phyloP scores from a whole-genome alignment of 2,329 filamentous ascomycete species.

The Ascochyta viciae-villosae region DNA sequence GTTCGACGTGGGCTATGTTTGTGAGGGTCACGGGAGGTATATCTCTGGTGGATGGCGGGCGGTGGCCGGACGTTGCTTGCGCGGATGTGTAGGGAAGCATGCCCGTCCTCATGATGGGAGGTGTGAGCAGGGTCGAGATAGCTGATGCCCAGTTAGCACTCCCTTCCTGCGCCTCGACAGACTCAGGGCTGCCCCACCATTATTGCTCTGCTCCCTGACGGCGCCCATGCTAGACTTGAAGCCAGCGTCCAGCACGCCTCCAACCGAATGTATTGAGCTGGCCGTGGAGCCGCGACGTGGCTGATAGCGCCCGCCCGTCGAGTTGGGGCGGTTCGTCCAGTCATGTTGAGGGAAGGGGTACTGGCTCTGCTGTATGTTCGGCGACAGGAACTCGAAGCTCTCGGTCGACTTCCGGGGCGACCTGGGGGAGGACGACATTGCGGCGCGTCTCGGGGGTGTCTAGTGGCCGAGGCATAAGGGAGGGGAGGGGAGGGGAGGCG shows the following conservation, averaged over 20 bases:
- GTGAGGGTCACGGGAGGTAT: conserved; percentile 93
- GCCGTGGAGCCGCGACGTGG: conserved; percentile 80
- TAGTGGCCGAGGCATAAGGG: conserved; percentile 46
- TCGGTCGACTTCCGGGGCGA: conserved; percentile 57
- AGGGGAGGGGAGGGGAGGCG: neutral
- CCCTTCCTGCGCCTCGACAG: neutral
- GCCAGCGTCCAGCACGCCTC: conserved; percentile 80
- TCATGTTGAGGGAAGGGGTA: conserved; percentile 68
- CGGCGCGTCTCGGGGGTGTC: conserved; percentile 37
- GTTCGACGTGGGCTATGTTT: conserved; percentile 82
- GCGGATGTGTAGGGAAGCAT: conserved; percentile 79
- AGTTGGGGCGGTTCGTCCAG: conserved; percentile 54
- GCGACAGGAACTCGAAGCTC: conserved; percentile 56
- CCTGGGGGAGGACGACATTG: conserved; percentile 49
- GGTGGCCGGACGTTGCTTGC: conserved; percentile 74
- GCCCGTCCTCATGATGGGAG: conserved; percentile 87
- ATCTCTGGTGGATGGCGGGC: conserved; percentile 82
- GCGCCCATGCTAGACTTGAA: conserved; percentile 64
- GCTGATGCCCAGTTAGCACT: conserved; percentile 58
- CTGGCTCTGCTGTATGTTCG: conserved; percentile 50
- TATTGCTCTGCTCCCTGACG: conserved; percentile 78
- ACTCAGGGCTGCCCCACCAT: conserved; percentile 59
- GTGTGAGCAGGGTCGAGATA: conserved; percentile 91
- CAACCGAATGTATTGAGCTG: conserved; percentile 87
- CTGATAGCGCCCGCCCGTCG: conserved; percentile 56